Base-by-base conservation (phyloP, 306 rosid genomes). In the Hylodesmum podocarpum region DNA sequence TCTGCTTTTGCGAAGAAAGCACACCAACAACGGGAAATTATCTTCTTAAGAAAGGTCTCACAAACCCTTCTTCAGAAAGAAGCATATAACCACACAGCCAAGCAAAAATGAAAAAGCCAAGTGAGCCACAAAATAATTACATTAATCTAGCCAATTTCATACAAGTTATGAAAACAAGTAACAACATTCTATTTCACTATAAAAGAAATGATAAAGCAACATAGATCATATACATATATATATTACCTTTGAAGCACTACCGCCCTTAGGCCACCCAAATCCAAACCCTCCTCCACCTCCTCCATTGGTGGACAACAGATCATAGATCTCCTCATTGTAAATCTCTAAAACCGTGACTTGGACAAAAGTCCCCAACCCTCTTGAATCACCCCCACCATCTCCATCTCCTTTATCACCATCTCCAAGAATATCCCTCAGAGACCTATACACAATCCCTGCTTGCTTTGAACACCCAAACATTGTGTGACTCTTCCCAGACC, bases 281-380 rank as follows among this genome's bases (percentile, higher is more conserved):
- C 97, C 90, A 16, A 92, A 83, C 7, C 99, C 97, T 55, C 88
- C 92, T 5, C 93, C 87, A 4, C 74, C 84, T 6, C 85, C 85
- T n/a, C 82, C 85, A 85, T 87, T 92, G 57, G 87, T 79, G 0
- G 93, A 80, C 72, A 96, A 84, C 3, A 96, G 92, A 82, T 96
- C 98, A 81, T 91, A 96, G 39, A 96, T 91, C 80, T 96, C 99
- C 81, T 96, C 99, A 40, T 96, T 96, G 51, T 96, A 96, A 59
- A 96, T 93, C 96, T 96, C 99, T 83, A 96, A 78, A 40, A 96
- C 98, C 6, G 94, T 87, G 0, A 96, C 99, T 76, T 96, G 99
- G 49, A 96, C 99, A 81, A 93, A 96, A 65, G 85, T 82, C 24
- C 96, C 92, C 27, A 81, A 65, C 71, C 87, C 87, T 55, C 31